These are phyloP conservation scores for Polytolypa hystricis DNA, from an alignment of 2,329 filamentous ascomycete species.

Conservation along the genomic window DNA sequence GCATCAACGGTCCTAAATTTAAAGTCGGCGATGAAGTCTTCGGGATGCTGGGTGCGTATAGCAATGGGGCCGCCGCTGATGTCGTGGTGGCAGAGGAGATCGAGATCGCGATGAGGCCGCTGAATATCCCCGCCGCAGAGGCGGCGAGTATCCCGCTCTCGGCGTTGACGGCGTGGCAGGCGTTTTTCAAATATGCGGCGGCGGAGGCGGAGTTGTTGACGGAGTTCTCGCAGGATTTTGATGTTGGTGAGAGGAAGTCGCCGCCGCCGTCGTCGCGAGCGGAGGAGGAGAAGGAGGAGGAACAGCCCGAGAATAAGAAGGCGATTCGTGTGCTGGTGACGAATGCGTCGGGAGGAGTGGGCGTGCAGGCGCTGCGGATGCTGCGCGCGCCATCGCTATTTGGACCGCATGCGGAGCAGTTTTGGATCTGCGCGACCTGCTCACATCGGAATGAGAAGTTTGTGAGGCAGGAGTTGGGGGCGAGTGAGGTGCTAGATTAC, in stretches of 20 bases:
- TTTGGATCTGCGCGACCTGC: slow-evolving; percentile 30
- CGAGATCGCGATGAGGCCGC: slow-evolving; percentile 29
- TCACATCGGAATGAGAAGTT: slow-evolving; percentile 17
- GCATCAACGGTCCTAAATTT: slow-evolving; percentile 25
- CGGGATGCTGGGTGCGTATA: slow-evolving; percentile 26
- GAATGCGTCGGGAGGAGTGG: slow-evolving; percentile 27
- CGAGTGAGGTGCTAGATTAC: slow-evolving; percentile 24
- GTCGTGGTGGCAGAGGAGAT: slow-evolving; percentile 27
- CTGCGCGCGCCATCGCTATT: slow-evolving; percentile 26
- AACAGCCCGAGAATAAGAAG: not conserved
- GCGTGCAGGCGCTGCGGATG: slow-evolving; percentile 26
- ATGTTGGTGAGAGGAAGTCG: slow-evolving; percentile 3
- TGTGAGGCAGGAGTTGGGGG: slow-evolving; percentile 19
- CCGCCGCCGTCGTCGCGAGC: not conserved
- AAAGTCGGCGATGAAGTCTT: slow-evolving; percentile 31
- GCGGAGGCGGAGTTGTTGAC: slow-evolving; percentile 16
- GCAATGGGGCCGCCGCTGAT: slow-evolving; percentile 33
- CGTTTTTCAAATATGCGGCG: slow-evolving; percentile 26
- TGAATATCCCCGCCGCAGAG: slow-evolving; percentile 24
- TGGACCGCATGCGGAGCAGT: slow-evolving; percentile 8
- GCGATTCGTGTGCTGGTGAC: slow-evolving; percentile 28
- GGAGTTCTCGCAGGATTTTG: slow-evolving; percentile 1
- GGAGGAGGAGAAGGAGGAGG: slow-evolving; percentile 5
- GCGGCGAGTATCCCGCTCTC: slow-evolving; percentile 29
- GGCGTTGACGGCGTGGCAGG: slow-evolving; percentile 33